Percentiles rank a stretch among this genome's conserved stretches.
phyloP scores from a whole-genome alignment of 768 basidiomycete genomes.

The Mrakia frigida region DNA sequence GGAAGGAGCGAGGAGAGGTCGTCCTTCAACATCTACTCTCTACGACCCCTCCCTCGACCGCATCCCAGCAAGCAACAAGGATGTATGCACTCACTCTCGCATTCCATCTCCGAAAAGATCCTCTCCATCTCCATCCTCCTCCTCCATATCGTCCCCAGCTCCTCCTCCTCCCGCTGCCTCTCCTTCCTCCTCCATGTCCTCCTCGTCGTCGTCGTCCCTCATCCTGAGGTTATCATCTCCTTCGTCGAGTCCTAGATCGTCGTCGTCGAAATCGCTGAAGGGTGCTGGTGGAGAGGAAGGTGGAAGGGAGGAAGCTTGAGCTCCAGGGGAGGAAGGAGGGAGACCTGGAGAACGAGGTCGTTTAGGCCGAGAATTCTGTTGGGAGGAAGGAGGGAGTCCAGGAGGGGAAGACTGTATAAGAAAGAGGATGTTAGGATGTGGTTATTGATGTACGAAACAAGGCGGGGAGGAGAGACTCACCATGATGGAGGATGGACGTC shows the following conservation, averaged over 20 bases:
- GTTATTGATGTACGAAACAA: not conserved
- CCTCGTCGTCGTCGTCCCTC: slow-evolving; percentile 47
- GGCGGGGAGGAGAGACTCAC: not conserved
- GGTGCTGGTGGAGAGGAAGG: slow-evolving; percentile 77
- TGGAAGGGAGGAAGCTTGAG: slow-evolving; percentile 64
- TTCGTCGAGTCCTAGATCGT: slow-evolving; percentile 62
- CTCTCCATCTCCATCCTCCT: slow-evolving; percentile 31
- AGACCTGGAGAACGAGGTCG: slow-evolving; percentile 40
- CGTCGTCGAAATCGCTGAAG: slow-evolving; percentile 78
- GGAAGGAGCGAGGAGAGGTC: not conserved
- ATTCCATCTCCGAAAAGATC: slow-evolving; percentile 20
- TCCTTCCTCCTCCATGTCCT: slow-evolving; percentile 44
- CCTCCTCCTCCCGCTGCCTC: not conserved
- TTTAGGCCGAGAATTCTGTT: slow-evolving; percentile 39
- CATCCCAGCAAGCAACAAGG: not conserved
- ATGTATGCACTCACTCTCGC: slow-evolving; percentile 15
- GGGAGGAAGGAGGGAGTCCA: slow-evolving; percentile 37
- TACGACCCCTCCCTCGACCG: slow-evolving; percentile 7
- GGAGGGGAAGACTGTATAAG: slow-evolving; percentile 39
- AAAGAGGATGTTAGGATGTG: not conserved
- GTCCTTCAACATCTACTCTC: not conserved
- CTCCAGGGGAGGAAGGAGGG: slow-evolving; percentile 40
- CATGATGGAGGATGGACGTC: not conserved
- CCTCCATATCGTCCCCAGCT: not conserved
- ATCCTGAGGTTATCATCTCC: slow-evolving; percentile 42